Evolutionary conservation across 768 basidiomycete species (phyloP), one percentile per base, ranked within the genome.

Genomic region (Phaeolepiota aurea): DNA sequence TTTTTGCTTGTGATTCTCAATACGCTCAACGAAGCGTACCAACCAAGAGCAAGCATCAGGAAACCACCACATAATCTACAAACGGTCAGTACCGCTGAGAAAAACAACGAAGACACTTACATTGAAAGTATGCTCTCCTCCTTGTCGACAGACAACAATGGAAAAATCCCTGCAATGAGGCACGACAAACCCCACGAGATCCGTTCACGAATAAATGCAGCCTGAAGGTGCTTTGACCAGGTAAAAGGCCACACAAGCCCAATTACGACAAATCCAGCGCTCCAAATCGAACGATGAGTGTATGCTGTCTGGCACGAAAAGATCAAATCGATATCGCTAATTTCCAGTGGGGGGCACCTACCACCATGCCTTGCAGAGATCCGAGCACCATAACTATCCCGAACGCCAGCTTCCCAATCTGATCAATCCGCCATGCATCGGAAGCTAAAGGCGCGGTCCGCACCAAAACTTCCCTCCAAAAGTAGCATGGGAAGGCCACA

Each of bases 71-170:
- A 34, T 38, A 73, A 44, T 40, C 77, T 79, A 36, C 3, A 25
- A 10, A 44, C 5, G 18, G 15, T 22, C 39, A 18, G 41, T 15
- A 5, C 20, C 9, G 34, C 15, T 21, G 13, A 13, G n/a, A 20
- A 14, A 13, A 25, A 21, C 22, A 19, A 18, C 9, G 18, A 25
- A 15, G 21, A 32, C n/a, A 63, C 77, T 53, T 42, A 87, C 88
- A 90, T 79, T 2, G 66, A 52, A 1, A 50, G 18, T 15, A 82
- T 43, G 45, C 63, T 77, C 58, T 90, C 88, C 16, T 63, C 59
- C 53, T 86, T 84, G 43, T 89, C 78, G 2, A 89, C 83, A 5
- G 74, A 63, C 19, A 89, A 66, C 19, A 85, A 54, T 0, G 87
- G 87, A 50, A 90, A 91, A 2, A 86, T 48, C 0, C 72, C 73